Base-by-base conservation (phyloP, 2,329 filamentous ascomycete species). In the Aspergillus terreus region DNA sequence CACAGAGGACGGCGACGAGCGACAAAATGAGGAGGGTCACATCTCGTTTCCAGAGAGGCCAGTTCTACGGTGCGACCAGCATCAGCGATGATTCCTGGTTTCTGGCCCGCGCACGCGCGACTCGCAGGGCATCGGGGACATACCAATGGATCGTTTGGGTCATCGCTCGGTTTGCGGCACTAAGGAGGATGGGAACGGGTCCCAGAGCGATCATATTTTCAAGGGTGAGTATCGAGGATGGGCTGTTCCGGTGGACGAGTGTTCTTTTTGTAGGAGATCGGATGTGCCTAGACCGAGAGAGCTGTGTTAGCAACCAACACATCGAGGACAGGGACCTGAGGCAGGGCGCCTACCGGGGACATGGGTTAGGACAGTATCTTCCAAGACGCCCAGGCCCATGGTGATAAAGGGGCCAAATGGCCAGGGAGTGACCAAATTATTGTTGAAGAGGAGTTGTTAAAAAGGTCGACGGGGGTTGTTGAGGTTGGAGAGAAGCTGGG, bases 111-210 rank as follows among this genome's bases (percentile, higher is more conserved):
- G 19, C 19, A 19, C 19, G 19, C 19, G 19, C 19, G 23, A 23
- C 23, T 23, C 23, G 23, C 4, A 2, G 40, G 40, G 23, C 19
- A 21, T 7, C 19, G n/a, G 15, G 15, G 15, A 46, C 65, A 49
- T 78, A 85, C 82, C 59, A 96, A 77, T 27, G 90, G 92, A 71
- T 96, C 92, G 68, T 95, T 92, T 4, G 89, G 90, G 68, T 95
- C 90, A 70, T 95, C 87, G 56, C 86, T 92, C 2, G 92, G 92
- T 65, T 65, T 96, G 92, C 4, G 92, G 92, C 4, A 95, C 87
- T 30, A 96, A 96, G 82, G 60, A 96, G 88, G 62, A 92, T 87
- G 46, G 85, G 83, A 15, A 79, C 71, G 15, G 78, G 76, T 32
- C 88, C 88, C 86, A 56, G 78, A 85, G 47, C 71, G 79, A 70